Conservation (phyloP, 768 basidiomycete genomes). For the Mycena epipterygia region DNA sequence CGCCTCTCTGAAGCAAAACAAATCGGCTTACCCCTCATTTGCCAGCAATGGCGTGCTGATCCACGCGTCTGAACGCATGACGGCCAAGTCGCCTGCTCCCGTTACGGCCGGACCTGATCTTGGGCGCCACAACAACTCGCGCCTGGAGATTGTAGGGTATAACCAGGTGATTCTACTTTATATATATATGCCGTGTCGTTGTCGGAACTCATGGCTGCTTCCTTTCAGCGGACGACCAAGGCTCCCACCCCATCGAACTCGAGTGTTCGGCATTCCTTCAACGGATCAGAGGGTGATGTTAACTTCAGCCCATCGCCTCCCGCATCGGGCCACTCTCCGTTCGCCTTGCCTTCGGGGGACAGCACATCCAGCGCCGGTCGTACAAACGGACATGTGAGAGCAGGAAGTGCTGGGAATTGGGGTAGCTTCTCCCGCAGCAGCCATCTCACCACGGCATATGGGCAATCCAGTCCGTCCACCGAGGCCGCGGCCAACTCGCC, state of each 20-base stretch:
- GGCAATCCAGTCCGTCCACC: conserved; percentile 70
- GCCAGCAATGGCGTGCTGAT: conserved; percentile 71
- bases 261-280: conserved; percentile 81
- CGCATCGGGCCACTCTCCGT: conserved; percentile 60
- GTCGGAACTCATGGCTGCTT: conserved; percentile 14
- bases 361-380: conserved; percentile 56
- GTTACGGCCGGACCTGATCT: conserved; percentile 90
- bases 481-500: conserved; percentile 70
- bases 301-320: conserved; percentile 72
- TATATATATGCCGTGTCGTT: not conserved
- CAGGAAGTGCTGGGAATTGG: conserved; percentile 89
- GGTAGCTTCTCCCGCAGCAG: conserved; percentile 69
- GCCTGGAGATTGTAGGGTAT: conserved; percentile 81
- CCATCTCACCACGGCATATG: conserved; percentile 65
- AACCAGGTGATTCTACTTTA: conserved; percentile 65
- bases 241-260: conserved; percentile 59
- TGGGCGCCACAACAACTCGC: conserved; percentile 79
- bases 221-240: conserved; percentile 60
- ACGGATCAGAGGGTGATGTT: conserved; percentile 75
- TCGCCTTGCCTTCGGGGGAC: conserved; percentile 59
- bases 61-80: conserved; percentile 68
- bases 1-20: conserved; percentile 79
- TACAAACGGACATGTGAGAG: conserved; percentile 76
- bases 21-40: conserved; percentile 86
- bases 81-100: conserved; percentile 81